Conservation (phyloP, 2,329 filamentous ascomycete species). For the Pyrenophora graminea region DNA sequence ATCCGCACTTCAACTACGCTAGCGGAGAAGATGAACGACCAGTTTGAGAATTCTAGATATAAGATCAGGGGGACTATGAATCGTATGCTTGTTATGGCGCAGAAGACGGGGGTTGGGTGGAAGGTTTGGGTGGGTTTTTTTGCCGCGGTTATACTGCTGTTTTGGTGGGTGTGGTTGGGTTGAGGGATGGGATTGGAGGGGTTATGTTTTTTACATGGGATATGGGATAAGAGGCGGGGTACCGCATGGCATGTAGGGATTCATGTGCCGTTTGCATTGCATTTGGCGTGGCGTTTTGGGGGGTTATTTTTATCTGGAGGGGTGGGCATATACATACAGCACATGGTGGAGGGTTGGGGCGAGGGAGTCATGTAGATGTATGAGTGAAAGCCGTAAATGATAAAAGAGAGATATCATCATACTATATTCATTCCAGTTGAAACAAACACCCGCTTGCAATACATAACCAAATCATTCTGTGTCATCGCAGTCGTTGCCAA, state of each 20-base stretch:
- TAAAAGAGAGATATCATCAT: not conserved
- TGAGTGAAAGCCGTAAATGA: too few relatives aligned
- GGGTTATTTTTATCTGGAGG: not conserved
- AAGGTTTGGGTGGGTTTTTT: conserved; percentile 93
- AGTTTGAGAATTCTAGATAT: conserved; percentile 82
- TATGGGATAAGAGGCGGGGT: not conserved
- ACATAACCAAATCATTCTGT: too few relatives aligned
- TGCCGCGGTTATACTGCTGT: conserved; percentile 76
- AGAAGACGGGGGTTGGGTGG: conserved; percentile 94
- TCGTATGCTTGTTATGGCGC: conserved; percentile 93
- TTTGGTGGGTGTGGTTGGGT: conserved; percentile 85
- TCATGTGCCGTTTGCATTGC: not conserved
- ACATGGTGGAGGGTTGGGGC: too few relatives aligned
- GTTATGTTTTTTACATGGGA: not conserved
- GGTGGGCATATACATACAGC: too few relatives aligned
- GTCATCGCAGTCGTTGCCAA: too few relatives aligned
- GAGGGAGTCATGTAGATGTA: too few relatives aligned
- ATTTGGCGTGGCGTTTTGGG: conserved; percentile 6
- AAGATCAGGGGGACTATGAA: conserved; percentile 92
- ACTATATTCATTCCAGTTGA: not conserved
- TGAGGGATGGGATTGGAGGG: not conserved
- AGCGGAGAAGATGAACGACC: conserved; percentile 93
- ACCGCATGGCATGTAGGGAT: not conserved
- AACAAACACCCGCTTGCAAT: not conserved
- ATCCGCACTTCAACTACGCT: conserved; percentile 87